Base-by-base conservation (phyloP, 2,329 filamentous ascomycete genomes). In the Hansfordia pulvinata region DNA sequence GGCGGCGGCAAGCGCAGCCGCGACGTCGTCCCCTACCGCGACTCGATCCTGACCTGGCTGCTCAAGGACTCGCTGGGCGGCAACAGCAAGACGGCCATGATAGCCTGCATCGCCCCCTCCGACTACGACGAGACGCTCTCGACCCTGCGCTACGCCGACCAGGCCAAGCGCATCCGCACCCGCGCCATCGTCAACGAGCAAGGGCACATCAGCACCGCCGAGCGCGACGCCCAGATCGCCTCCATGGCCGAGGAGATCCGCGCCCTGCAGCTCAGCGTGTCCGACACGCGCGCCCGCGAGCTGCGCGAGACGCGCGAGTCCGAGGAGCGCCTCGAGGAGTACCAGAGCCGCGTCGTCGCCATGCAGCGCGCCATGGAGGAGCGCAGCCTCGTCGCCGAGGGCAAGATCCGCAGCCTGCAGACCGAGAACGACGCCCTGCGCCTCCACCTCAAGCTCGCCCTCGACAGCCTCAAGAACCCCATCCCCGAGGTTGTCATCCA, bases 41-140 rank as follows among this genome's bases (percentile, higher is more conserved):
- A 98, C 54, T 93, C 84, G 2, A 76, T 78, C 39, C 55, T 77
- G 27, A 77, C 72, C 1, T 77, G 88, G 88, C 67, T 98, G 4
- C 66, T 98, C 36, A 96, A 96, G 50, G 90, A 98, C 53, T 92
- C 82, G 2, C 64, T 98, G 0, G 90, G 90, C 9, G 90, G 90
- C 29, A 98, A 98, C 64, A 88, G 78, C 46, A 98, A 96, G 56
- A 98, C 90, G 8, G 90, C 90, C 35, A 98, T 98, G 90, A 94
- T 98, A 43, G 90, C 90, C 7, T 96, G 90, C 50, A 93, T 98
- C 40, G 78, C 85, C 5, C 90, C 90, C 0, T 77, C 82, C 1
- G 90, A 98, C 56, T 96, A 98, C 47, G 90, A 98, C 30, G 90
- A 98, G 51, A 98, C 90, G 0, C 68, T 98, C 2, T 93, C 84